Evolutionary conservation across 2,329 filamentous ascomycete species (phyloP).

Genomic region (Tolypocladium endophyticum): DNA sequence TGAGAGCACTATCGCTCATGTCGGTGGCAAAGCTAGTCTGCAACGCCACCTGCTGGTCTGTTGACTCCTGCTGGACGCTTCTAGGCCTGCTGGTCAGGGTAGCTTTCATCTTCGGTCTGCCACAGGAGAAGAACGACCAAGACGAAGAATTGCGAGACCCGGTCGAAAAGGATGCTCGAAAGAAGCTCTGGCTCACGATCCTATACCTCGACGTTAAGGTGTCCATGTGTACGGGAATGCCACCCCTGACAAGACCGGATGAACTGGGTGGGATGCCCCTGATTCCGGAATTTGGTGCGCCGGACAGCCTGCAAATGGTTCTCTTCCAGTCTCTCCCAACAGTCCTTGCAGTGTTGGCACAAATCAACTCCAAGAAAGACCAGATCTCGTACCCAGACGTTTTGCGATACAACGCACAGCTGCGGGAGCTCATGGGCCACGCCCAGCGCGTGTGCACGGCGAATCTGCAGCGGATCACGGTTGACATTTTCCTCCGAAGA

Average conservation of each 20-base stretch:
- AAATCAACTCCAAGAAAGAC: constrained; percentile 20
- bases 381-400: constrained; percentile 22
- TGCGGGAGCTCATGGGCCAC: constrained; percentile 21
- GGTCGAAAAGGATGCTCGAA: constrained; percentile 16
- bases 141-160: constrained; percentile 12
- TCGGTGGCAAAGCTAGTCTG: constrained; percentile 24
- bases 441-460: constrained; percentile 16
- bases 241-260: constrained; percentile 20
- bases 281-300: constrained; percentile 14
- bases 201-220: constrained; percentile 24
- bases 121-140: constrained; percentile 15
- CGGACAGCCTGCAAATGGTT: constrained; percentile 20
- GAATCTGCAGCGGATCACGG: constrained; percentile 19
- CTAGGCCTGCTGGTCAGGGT: constrained; percentile 22
- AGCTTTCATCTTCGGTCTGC: constrained; percentile 22
- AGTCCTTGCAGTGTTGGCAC: constrained; percentile 17
- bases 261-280: constrained; percentile 16
- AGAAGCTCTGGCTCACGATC: constrained; percentile 24
- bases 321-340: constrained; percentile 20
- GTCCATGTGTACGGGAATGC: constrained; percentile 24
- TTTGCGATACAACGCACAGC: constrained; percentile 18
- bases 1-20: constrained; percentile 20
- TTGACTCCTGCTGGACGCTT: constrained; percentile 24
- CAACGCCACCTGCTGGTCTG: constrained; percentile 25
- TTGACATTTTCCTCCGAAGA: constrained; percentile 23